phyloP scores from a whole-genome alignment of 768 basidiomycete species.

The Pleurotus citrinopileatus region DNA sequence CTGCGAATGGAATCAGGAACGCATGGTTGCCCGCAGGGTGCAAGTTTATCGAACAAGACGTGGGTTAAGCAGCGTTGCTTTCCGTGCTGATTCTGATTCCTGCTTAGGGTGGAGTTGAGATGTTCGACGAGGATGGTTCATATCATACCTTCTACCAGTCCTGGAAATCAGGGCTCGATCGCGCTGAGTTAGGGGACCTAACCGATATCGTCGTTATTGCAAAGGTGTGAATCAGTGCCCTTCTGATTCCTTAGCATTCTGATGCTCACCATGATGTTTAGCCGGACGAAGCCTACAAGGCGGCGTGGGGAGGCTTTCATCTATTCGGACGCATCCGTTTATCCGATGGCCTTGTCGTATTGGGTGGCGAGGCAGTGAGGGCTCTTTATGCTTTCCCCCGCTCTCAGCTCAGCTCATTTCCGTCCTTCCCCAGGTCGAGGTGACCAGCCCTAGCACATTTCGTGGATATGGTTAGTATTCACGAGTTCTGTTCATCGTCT shows the following conservation, averaged over 20 bases:
- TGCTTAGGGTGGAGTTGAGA: conserved; percentile 48
- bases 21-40: conserved; percentile 45
- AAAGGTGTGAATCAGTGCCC: conserved; percentile 32
- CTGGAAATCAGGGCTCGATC: conserved; percentile 19
- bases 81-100: conserved; percentile 43
- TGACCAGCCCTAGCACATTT: conserved; percentile 25
- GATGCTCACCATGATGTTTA: conserved; percentile 18
- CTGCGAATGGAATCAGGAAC: conserved; percentile 32
- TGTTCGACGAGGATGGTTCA: conserved; percentile 31
- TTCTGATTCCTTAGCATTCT: neutral
- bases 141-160: conserved; percentile 40
- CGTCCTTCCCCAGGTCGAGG: neutral
- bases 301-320: conserved; percentile 56
- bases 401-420: neutral
- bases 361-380: conserved; percentile 51
- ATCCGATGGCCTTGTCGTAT: conserved; percentile 55
- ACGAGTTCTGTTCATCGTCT: neutral
- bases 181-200: conserved; percentile 20
- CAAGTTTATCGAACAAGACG: conserved; percentile 35
- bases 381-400: conserved; percentile 1
- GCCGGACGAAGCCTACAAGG: conserved; percentile 44
- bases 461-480: conserved; percentile 44
- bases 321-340: conserved; percentile 57
- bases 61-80: conserved; percentile 37
- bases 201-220: conserved; percentile 54